Conservation (phyloP, 2,329 filamentous ascomycete species). For the Fusarium marasasianum region DNA sequence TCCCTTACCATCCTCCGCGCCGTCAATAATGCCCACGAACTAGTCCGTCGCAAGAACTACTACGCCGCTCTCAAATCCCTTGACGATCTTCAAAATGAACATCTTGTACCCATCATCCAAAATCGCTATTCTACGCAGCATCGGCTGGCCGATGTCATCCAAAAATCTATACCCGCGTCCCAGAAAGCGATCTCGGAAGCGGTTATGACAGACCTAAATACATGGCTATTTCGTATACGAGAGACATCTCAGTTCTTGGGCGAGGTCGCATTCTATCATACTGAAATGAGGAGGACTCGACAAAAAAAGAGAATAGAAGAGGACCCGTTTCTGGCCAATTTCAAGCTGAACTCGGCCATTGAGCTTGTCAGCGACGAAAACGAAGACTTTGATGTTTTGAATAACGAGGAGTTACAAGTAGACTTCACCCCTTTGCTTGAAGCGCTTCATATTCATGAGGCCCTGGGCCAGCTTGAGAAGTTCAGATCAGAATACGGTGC, state of each 20-base stretch:
- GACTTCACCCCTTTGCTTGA: slow-evolving; percentile 96
- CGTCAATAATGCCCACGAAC: slow-evolving; percentile 92
- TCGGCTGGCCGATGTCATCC: slow-evolving; percentile 93
- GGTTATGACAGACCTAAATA: slow-evolving; percentile 96
- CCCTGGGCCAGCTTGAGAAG: slow-evolving; percentile 88
- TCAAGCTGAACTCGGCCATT: slow-evolving; percentile 94
- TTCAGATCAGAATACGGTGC: slow-evolving; percentile 93
- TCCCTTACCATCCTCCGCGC: slow-evolving; percentile 92
- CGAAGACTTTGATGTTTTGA: slow-evolving; percentile 93
- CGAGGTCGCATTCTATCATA: slow-evolving; percentile 97
- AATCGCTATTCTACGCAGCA: slow-evolving; percentile 93
- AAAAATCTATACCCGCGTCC: slow-evolving; percentile 92
- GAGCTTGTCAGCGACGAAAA: slow-evolving; percentile 95
- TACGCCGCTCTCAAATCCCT: slow-evolving; percentile 93
- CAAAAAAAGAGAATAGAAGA: slow-evolving; percentile 85
- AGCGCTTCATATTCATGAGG: slow-evolving; percentile 95
- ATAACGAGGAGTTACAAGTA: slow-evolving; percentile 94
- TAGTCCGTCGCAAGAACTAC: slow-evolving; percentile 92
- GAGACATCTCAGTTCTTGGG: slow-evolving; percentile 96
- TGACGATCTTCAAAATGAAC: slow-evolving; percentile 95
- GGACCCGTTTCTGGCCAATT: slow-evolving; percentile 78
- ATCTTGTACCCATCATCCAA: slow-evolving; percentile 76
- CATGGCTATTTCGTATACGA: slow-evolving; percentile 93
- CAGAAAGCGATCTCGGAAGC: slow-evolving; percentile 94
- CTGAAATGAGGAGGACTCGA: slow-evolving; percentile 82